Conservation (phyloP, 116 monocot species). For the Zostera marina region DNA sequence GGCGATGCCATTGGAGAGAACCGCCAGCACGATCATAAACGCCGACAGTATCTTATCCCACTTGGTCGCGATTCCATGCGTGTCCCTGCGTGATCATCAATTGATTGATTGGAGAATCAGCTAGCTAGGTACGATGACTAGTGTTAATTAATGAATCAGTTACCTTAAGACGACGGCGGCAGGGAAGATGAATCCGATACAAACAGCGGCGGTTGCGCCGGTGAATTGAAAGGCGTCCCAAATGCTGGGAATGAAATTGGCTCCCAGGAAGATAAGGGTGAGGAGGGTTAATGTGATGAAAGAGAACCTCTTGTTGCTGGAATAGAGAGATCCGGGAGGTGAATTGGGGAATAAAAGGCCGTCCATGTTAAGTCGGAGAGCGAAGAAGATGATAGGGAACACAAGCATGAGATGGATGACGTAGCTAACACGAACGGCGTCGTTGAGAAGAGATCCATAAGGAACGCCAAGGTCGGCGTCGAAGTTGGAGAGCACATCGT, state of each 20-base stretch:
- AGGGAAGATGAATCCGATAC: slow-evolving; percentile 68
- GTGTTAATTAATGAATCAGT: slow-evolving; percentile 2
- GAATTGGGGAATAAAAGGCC: slow-evolving; percentile 45
- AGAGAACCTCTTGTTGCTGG: slow-evolving; percentile 35
- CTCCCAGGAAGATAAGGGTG: slow-evolving; percentile 26
- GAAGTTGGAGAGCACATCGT: slow-evolving; percentile 66
- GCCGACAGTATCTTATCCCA: slow-evolving; percentile 35
- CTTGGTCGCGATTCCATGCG: slow-evolving; percentile 30
- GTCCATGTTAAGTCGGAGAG: slow-evolving; percentile 47
- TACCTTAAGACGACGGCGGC: slow-evolving; percentile 47
- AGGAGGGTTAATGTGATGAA: slow-evolving; percentile 23
- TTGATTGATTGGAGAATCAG: too few species aligned
- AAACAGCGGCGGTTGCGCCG: slow-evolving; percentile 65
- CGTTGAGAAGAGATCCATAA: slow-evolving; percentile 32
- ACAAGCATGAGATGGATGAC: slow-evolving; percentile 64
- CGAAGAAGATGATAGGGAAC: slow-evolving; percentile 57
- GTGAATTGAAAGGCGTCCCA: slow-evolving; percentile 84
- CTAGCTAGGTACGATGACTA: slow-evolving; percentile 38
- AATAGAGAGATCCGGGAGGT: slow-evolving; percentile 12
- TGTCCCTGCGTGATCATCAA: slow-evolving; percentile 24
- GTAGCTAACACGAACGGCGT: slow-evolving; percentile 54
- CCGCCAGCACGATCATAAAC: slow-evolving; percentile 55
- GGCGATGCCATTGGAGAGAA: slow-evolving; percentile 41
- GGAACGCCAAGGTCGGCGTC: slow-evolving; percentile 50
- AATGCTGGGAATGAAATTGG: slow-evolving; percentile 62